Percentiles rank a stretch among this genome's conserved stretches.
phyloP scores from a whole-genome alignment of 495 filamentous ascomycete species.

The Aeminium ludgeri region DNA sequence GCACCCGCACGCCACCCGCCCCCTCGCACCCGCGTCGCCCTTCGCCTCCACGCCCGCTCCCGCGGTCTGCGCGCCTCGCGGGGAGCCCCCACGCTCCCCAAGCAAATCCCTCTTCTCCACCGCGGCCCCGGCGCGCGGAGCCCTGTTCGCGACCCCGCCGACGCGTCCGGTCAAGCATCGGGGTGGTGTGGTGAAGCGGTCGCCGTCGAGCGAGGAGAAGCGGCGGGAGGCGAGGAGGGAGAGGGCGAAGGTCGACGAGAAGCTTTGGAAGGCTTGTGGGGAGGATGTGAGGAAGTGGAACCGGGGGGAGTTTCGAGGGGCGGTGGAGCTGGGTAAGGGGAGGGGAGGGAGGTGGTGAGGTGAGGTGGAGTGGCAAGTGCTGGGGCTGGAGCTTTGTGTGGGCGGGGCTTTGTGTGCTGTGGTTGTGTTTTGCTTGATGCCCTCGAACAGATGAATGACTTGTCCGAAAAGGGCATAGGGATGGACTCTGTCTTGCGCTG shows the following conservation, averaged over 20 bases:
- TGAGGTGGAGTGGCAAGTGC: too few relatives aligned
- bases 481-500: too few relatives aligned
- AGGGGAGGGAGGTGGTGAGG: conserved; percentile 14
- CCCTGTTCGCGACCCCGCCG: neutral
- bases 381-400: too few relatives aligned
- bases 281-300: conserved; percentile 21
- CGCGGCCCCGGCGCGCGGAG: neutral
- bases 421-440: too few relatives aligned
- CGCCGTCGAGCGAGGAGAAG: conserved; percentile 14
- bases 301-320: conserved; percentile 20
- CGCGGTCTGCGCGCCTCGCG: conserved; percentile 6
- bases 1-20: conserved; percentile 3
- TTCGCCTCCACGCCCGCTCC: neutral
- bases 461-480: too few relatives aligned
- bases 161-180: neutral
- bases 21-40: neutral
- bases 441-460: too few relatives aligned
- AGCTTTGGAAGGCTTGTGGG: conserved; percentile 20
- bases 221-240: conserved; percentile 7
- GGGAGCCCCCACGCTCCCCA: neutral
- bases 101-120: too few relatives aligned
- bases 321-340: conserved; percentile 1
- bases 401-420: too few relatives aligned
- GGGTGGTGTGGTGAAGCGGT: conserved; percentile 5
- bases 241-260: conserved; percentile 16